Conservation (phyloP, 129 eudicot species). For the Helichrysum umbraculigerum region DNA sequence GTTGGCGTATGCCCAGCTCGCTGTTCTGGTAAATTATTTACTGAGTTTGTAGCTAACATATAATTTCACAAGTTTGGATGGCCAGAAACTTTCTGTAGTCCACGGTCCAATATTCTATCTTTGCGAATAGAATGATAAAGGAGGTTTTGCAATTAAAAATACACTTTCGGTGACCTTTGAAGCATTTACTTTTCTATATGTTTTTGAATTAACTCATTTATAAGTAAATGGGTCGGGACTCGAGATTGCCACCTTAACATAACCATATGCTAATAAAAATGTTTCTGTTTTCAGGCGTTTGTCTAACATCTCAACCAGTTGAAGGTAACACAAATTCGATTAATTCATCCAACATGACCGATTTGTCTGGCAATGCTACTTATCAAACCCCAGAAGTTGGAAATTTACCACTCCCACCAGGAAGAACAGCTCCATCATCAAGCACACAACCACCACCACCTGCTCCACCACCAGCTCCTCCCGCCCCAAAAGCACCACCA, state of each 20-base stretch:
- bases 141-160: background rate
- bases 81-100: too few species aligned
- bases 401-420: constrained; percentile 70
- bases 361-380: constrained; percentile 18
- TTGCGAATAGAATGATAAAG: background rate
- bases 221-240: background rate
- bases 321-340: constrained; percentile 27
- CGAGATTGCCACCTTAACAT: background rate
- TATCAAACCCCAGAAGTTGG: constrained; percentile 37
- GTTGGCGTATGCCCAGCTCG: constrained; percentile 39
- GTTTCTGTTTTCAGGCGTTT: constrained; percentile 45
- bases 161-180: background rate
- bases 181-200: background rate
- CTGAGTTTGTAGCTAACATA: background rate
- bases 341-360: constrained; percentile 21
- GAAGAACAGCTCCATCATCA: constrained; percentile 47
- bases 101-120: background rate
- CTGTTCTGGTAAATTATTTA: constrained; percentile 34
- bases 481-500: constrained; percentile 51
- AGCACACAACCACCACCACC: constrained; percentile 44
- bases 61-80: background rate
- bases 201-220: background rate
- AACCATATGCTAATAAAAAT: background rate
- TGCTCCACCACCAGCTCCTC: constrained; percentile 48
- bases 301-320: constrained; percentile 24